Percentiles rank a stretch among this genome's conserved stretches.
phyloP scores from a whole-genome alignment of 179 eudicot genomes.

The Silene coronaria region DNA sequence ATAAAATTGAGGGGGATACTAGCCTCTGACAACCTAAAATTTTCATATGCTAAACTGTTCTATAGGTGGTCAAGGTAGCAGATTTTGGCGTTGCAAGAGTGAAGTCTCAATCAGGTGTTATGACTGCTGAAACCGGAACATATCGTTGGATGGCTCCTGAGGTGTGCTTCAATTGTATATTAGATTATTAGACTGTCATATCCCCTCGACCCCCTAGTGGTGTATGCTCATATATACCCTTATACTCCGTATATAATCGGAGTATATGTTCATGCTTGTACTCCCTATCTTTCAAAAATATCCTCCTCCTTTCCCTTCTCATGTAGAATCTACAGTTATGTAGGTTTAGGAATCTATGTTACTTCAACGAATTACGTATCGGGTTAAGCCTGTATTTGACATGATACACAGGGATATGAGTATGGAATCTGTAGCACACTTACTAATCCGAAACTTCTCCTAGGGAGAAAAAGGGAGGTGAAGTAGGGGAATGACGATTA shows the following conservation, averaged over 20 bases:
- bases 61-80: conserved; percentile 74
- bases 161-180: conserved; percentile 31
- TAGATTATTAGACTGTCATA: background rate
- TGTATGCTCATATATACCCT: background rate
- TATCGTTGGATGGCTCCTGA: conserved; percentile 95
- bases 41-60: background rate
- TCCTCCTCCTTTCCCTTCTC: background rate
- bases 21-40: background rate
- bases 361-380: background rate
- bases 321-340: background rate
- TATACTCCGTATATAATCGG: background rate
- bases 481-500: background rate
- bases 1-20: background rate
- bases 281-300: background rate
- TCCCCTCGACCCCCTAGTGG: background rate
- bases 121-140: conserved; percentile 88
- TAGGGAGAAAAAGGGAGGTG: background rate
- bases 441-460: background rate
- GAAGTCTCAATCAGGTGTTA: conserved; percentile 66
- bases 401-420: background rate
- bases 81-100: conserved; percentile 89
- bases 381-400: background rate
- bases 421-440: background rate
- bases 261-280: background rate
- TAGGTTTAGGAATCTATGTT: too few relatives aligned